Base-by-base conservation (phyloP, 2,329 filamentous ascomycete species). In the Diaporthe velutina region DNA sequence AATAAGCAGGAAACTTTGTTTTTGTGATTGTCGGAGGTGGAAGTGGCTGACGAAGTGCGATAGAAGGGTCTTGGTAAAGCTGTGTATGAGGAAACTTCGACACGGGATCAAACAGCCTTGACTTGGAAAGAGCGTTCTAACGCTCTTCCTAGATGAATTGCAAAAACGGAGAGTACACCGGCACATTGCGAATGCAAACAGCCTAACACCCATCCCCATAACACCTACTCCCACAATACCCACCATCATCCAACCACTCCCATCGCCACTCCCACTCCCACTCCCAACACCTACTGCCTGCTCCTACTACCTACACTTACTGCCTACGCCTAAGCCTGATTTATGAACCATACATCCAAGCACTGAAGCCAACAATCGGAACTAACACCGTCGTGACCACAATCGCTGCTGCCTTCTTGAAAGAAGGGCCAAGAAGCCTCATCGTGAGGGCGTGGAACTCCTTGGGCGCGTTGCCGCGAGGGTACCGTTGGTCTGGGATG, bases 401-500 rank as follows among this genome's bases (percentile, higher is more conserved):
- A 28, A 71, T 60, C 13, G 42, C 54, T 19, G 64, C 54, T 9
- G 55, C 54, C 38, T 61, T 74, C 12, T 45, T 70, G 40, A 54
- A 61, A 22, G 55, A 61, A 28, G 64, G 72, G 10, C n/a, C 45
- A 30, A 61, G 25, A 10, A 70, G 2, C n/a, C 5, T 70, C 33
- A 74, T 74, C 15, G 71, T 73, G 28, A 73, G 58, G 33, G 22
- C 25, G 22, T 80, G 57, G 28, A 82, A 82, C 48, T 81, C 78
- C 10, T 76, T 77, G 0, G 81, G 78, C 5, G 80, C 78, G 48
- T 82, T 82, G 13, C 78, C 80, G n/a, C 78, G 78, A 48, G 80
- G 82, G 73, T 83, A 83, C 0, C 76, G 78, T 28, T 75, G 72
- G 4, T 79, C 74, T 2, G 83, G 83, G 35, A 83, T 80, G 0